phyloP scores from a whole-genome alignment of 768 basidiomycete species.

The Leccinum aurantiacum region DNA sequence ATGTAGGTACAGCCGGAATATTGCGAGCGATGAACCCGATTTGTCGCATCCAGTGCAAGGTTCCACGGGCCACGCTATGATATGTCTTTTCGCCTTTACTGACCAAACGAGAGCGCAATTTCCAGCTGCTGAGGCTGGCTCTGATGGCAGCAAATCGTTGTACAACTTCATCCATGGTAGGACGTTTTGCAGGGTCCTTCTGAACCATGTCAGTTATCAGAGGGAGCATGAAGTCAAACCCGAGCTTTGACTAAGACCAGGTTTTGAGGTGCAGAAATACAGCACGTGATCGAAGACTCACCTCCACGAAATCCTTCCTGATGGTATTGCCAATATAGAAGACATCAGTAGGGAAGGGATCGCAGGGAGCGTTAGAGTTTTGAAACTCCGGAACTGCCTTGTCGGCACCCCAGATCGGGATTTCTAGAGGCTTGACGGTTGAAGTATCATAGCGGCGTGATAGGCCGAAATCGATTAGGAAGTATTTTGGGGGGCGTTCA shows the following conservation, averaged over 20 bases:
- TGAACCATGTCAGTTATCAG: slow-evolving; percentile 40
- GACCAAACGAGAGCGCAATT: slow-evolving; percentile 30
- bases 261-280: not conserved
- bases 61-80: slow-evolving; percentile 3
- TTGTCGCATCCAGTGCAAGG: slow-evolving; percentile 27
- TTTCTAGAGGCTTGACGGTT: not conserved
- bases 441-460: not conserved
- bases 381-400: not conserved
- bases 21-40: slow-evolving; percentile 17
- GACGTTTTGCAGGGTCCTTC: slow-evolving; percentile 37
- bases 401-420: not conserved
- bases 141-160: not conserved
- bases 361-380: not conserved
- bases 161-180: slow-evolving; percentile 36
- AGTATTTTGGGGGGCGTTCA: not conserved
- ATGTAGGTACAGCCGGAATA: slow-evolving; percentile 20
- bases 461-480: not conserved
- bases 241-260: not conserved
- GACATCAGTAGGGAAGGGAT: not conserved
- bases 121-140: slow-evolving; percentile 19
- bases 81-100: slow-evolving; percentile 1
- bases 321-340: not conserved
- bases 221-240: slow-evolving; percentile 34
- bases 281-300: not conserved
- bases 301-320: not conserved